These are phyloP conservation scores for Podila horticola DNA, from an alignment of 192 early-diverging fungal species.

Conservation along the genomic window DNA sequence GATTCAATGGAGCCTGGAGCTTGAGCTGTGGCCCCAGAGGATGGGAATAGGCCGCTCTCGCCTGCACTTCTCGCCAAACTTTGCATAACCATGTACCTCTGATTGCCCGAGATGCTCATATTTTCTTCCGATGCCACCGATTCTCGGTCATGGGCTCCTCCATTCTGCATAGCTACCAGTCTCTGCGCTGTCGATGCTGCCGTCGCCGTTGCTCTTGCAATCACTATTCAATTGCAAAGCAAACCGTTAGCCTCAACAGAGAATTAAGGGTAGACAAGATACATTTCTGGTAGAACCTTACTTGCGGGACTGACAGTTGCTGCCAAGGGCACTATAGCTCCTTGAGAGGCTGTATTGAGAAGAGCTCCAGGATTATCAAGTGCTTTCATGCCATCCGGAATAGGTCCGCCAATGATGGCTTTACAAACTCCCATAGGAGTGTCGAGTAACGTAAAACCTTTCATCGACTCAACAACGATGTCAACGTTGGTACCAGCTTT, in stretches of 20 bases:
- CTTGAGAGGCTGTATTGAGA: conserved; percentile 28
- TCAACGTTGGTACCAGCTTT: conserved; percentile 65
- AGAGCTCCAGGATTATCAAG: conserved; percentile 60
- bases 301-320: conserved; percentile 22
- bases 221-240: conserved; percentile 16
- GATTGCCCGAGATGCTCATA: conserved; percentile 62
- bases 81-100: conserved; percentile 79
- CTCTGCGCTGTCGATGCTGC: conserved; percentile 58
- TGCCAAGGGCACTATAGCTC: conserved; percentile 15
- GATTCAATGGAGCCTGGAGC: conserved; percentile 23
- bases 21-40: conserved; percentile 7
- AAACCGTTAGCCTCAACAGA: neutral
- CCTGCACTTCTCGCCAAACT: conserved; percentile 63
- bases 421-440: conserved; percentile 71
- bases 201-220: conserved; percentile 56
- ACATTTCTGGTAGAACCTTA: conserved; percentile 1
- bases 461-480: conserved; percentile 74
- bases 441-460: conserved; percentile 82
- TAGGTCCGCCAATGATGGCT: conserved; percentile 80
- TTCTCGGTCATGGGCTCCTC: conserved; percentile 40
- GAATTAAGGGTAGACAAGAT: neutral
- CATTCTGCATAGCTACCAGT: conserved; percentile 54
- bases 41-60: conserved; percentile 21
- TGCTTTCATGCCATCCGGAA: conserved; percentile 83
- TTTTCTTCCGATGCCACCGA: conserved; percentile 65